Conservation (phyloP, 2,329 filamentous ascomycete genomes). For the Penicillium vulpinum region DNA sequence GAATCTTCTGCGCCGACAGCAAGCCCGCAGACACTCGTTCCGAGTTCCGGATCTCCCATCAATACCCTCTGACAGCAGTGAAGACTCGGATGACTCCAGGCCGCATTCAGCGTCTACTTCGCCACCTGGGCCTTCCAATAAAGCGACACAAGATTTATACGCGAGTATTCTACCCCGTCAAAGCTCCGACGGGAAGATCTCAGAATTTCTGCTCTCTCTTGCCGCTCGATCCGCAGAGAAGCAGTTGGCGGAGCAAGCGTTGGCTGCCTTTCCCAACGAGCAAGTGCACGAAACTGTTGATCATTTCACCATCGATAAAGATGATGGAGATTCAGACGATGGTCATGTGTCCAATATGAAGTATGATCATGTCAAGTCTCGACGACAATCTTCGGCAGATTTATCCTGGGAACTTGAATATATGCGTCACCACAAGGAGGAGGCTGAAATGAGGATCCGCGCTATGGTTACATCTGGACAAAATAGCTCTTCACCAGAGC, state of each 20-base stretch:
- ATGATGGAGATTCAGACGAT: slow-evolving; percentile 38
- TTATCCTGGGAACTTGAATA: slow-evolving; percentile 73
- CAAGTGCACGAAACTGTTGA: slow-evolving; percentile 48
- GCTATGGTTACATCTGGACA: slow-evolving; percentile 36
- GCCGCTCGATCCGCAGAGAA: slow-evolving; percentile 78
- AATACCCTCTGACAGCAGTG: slow-evolving; percentile 62
- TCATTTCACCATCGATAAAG: slow-evolving; percentile 49
- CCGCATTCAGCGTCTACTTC: slow-evolving; percentile 49
- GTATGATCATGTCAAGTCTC: slow-evolving; percentile 33
- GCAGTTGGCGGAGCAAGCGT: slow-evolving; percentile 68
- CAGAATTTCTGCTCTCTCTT: slow-evolving; percentile 74
- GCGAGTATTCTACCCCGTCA: slow-evolving; percentile 37
- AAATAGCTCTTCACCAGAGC: slow-evolving; percentile 42
- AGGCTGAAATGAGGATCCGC: slow-evolving; percentile 52
- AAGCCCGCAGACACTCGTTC: slow-evolving; percentile 56
- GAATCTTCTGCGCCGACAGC: slow-evolving; percentile 41
- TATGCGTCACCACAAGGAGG: slow-evolving; percentile 75
- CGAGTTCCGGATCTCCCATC: slow-evolving; percentile 61
- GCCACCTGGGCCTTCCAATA: slow-evolving; percentile 23
- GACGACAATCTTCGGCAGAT: slow-evolving; percentile 48
- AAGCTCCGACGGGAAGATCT: slow-evolving; percentile 73
- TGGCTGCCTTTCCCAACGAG: slow-evolving; percentile 53
- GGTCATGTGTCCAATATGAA: slow-evolving; percentile 28
- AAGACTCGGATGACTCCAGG: slow-evolving; percentile 44
- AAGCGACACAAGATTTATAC: slow-evolving; percentile 38